Evolutionary conservation across 1,284 basidiomycete species (phyloP).

Genomic region (Cutaneotrichosporon cavernicola): DNA sequence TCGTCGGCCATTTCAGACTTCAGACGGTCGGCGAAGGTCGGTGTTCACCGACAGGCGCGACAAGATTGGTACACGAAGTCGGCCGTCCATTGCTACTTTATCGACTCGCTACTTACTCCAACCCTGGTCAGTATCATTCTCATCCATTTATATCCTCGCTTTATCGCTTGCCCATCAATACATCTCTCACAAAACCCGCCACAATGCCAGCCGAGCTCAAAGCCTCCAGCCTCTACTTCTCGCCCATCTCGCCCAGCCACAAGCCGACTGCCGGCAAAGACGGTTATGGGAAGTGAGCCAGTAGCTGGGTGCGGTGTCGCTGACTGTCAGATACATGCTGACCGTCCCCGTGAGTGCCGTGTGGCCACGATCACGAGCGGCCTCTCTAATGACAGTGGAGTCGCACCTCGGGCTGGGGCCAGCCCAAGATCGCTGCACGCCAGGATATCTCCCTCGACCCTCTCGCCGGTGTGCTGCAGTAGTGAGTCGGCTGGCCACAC

Average conservation of each 20-base stretch:
- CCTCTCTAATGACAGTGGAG: conserved; percentile 11
- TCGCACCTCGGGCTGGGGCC: conserved; percentile 44
- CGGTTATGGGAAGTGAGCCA: conserved; percentile 30
- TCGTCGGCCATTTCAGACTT: too few relatives aligned
- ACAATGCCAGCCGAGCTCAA: conserved; percentile 29
- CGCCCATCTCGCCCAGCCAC: conserved; percentile 40
- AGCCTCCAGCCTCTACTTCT: conserved; percentile 44
- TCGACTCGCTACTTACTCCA: background rate
- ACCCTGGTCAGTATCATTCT: background rate
- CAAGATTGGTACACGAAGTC: background rate
- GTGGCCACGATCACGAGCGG: background rate
- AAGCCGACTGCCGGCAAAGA: conserved; percentile 23
- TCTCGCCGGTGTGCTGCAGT: conserved; percentile 47
- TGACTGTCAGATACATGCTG: conserved; percentile 36
- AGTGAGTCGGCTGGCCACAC: conserved; percentile 22
- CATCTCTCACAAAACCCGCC: background rate
- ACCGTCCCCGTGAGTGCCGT: conserved; percentile 27
- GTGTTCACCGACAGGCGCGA: background rate
- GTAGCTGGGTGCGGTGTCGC: conserved; percentile 24
- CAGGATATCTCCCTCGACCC: conserved; percentile 44
- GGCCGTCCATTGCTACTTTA: background rate
- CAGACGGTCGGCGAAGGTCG: background rate
- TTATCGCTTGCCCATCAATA: background rate
- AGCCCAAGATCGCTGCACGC: conserved; percentile 44
- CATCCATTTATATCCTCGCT: background rate